These are phyloP conservation scores for Cytospora leucostoma DNA, from an alignment of 2,329 filamentous ascomycete species.

Conservation along the genomic window DNA sequence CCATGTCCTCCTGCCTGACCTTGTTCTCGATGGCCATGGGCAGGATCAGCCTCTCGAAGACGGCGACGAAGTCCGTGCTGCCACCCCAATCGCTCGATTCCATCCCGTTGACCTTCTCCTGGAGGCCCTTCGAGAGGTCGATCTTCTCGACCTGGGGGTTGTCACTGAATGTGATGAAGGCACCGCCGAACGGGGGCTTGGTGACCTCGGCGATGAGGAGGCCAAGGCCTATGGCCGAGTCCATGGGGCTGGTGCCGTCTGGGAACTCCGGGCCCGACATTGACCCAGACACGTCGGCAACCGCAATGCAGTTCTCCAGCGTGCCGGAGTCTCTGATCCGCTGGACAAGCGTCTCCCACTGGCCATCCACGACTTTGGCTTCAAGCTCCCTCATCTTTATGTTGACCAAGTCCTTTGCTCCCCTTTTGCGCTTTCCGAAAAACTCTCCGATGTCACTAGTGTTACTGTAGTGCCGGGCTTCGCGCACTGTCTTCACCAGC, in stretches of 20 bases:
- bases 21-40: conserved; percentile 54
- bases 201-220: conserved; percentile 57
- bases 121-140: conserved; percentile 41
- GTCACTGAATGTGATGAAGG: conserved; percentile 56
- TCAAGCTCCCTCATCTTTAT: conserved; percentile 38
- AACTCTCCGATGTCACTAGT: no score
- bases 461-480: not conserved
- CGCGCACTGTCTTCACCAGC: conserved; percentile 40
- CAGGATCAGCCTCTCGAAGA: conserved; percentile 56
- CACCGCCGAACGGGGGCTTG: conserved; percentile 53
- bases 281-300: conserved; percentile 60
- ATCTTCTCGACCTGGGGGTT: conserved; percentile 45
- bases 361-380: conserved; percentile 46
- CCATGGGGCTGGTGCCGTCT: conserved; percentile 52
- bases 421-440: conserved; percentile 3
- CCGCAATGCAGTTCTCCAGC: conserved; percentile 54
- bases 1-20: conserved; percentile 57
- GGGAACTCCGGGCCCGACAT: conserved; percentile 45
- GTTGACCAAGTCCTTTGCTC: conserved; percentile 32
- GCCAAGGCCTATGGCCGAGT: conserved; percentile 57
- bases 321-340: conserved; percentile 57
- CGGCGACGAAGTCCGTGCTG: conserved; percentile 55
- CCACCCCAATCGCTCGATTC: conserved; percentile 39
- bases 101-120: conserved; percentile 44
- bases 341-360: conserved; percentile 61